Conservation (phyloP, 768 basidiomycete genomes). For the Psilocybe sp. region DNA sequence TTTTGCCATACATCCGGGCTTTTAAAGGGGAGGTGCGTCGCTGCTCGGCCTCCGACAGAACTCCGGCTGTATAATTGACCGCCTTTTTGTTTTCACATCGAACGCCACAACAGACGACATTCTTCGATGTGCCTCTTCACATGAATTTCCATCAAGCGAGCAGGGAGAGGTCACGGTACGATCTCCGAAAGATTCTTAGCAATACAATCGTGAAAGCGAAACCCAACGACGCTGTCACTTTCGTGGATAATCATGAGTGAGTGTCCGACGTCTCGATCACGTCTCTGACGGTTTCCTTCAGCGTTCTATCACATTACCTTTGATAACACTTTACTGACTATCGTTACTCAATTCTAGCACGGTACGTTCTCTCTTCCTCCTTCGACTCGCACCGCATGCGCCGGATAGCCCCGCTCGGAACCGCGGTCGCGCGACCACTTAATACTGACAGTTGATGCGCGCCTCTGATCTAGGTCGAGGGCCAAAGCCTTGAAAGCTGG, state of each 20-base stretch:
- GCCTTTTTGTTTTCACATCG: conserved; percentile 24
- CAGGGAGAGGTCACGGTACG: conserved; percentile 60
- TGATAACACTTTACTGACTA: conserved; percentile 6
- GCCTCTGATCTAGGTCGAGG: conserved; percentile 38
- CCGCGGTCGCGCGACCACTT: too few species aligned
- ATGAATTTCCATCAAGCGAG: conserved; percentile 80
- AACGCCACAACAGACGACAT: conserved; percentile 67
- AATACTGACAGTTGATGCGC: not conserved
- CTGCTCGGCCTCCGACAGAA: conserved; percentile 1
- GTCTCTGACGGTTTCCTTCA: too few species aligned
- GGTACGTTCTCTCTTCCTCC: conserved; percentile 34
- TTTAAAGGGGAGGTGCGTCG: conserved; percentile 64
- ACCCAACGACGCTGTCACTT: conserved; percentile 84
- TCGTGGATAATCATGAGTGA: conserved; percentile 90
- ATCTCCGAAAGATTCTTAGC: conserved; percentile 73
- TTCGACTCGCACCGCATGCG: too few species aligned
- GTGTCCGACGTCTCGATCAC: conserved; percentile 19
- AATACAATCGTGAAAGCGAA: conserved; percentile 63
- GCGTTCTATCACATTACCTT: not conserved
- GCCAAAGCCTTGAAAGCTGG: conserved; percentile 83
- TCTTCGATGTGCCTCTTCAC: conserved; percentile 92
- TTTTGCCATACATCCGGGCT: conserved; percentile 56
- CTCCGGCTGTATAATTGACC: not conserved
- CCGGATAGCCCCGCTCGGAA: too few species aligned
- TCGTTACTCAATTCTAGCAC: conserved; percentile 42